Evolutionary conservation across 1,284 basidiomycete species (phyloP).

Genomic region (Coniophora puteana): DNA sequence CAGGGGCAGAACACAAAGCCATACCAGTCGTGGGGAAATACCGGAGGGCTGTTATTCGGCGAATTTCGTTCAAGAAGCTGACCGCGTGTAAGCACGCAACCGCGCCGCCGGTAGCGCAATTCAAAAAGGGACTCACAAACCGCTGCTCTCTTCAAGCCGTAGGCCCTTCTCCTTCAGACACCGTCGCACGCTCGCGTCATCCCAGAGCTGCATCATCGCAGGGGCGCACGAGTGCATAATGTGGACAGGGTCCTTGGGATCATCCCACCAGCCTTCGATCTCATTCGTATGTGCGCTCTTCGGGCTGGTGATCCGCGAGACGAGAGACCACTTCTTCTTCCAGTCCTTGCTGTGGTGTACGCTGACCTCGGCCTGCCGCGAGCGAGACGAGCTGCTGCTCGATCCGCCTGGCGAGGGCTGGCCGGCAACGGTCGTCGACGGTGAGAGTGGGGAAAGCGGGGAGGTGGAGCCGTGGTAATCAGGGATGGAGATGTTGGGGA

Average conservation of each 20-base stretch:
- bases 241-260: constrained; percentile 76
- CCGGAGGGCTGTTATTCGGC: constrained; percentile 71
- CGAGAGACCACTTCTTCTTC: constrained; percentile 66
- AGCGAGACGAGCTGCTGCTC: constrained; percentile 28
- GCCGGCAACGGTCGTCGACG: constrained; percentile 21
- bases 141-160: constrained; percentile 74
- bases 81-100: constrained; percentile 12
- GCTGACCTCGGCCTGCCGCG: constrained; percentile 49
- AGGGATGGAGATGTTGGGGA: constrained; percentile 48
- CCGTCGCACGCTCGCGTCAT: constrained; percentile 56
- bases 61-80: constrained; percentile 77
- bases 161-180: constrained; percentile 59
- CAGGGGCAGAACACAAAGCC: background rate
- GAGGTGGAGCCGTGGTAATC: constrained; percentile 28
- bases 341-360: constrained; percentile 66
- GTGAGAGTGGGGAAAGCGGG: constrained; percentile 32
- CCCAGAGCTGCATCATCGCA: constrained; percentile 70
- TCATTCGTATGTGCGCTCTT: constrained; percentile 65
- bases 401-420: constrained; percentile 28
- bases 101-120: too few relatives aligned
- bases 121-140: constrained; percentile 55
- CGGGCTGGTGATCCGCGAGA: constrained; percentile 56
- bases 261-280: constrained; percentile 79
- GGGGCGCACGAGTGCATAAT: constrained; percentile 56
- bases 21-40: constrained; percentile 77